These are phyloP conservation scores for Fusarium staphyleae DNA, from an alignment of 2,329 filamentous ascomycete genomes.

Conservation along the genomic window DNA sequence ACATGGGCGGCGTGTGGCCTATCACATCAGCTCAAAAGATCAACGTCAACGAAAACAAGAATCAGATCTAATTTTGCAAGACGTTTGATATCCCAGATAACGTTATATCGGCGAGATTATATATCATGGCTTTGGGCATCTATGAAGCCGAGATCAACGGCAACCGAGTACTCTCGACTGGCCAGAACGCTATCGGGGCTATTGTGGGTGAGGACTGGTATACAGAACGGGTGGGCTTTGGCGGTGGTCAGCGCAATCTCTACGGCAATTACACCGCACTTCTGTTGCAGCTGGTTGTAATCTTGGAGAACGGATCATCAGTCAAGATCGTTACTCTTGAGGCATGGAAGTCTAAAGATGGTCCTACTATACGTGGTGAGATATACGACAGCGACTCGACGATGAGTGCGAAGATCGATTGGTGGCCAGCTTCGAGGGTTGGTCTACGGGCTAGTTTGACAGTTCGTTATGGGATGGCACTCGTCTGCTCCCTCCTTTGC, in stretches of 20 bases:
- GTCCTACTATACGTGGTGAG: conserved; percentile 46
- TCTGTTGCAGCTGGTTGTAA: conserved; percentile 48
- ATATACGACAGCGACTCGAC: conserved; percentile 50
- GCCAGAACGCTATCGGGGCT: conserved; percentile 46
- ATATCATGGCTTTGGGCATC: conserved; percentile 55
- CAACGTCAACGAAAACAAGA: conserved; percentile 40
- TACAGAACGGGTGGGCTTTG: conserved; percentile 45
- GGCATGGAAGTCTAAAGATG: conserved; percentile 46
- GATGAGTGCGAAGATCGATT: too few relatives aligned
- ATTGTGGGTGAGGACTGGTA: conserved; percentile 60
- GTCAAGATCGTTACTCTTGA: conserved; percentile 46
- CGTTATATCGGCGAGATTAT: conserved; percentile 51
- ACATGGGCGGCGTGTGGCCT: conserved; percentile 44
- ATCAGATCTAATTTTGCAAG: conserved; percentile 46
- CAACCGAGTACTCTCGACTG: conserved; percentile 49
- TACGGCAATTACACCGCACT: conserved; percentile 50
- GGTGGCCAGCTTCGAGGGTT: too few relatives aligned
- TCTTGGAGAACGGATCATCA: conserved; percentile 41
- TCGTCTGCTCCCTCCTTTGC: too few relatives aligned
- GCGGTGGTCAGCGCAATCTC: conserved; percentile 34
- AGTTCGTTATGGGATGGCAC: too few relatives aligned
- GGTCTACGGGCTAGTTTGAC: too few relatives aligned
- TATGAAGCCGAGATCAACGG: conserved; percentile 59
- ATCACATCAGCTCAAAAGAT: conserved; percentile 44
- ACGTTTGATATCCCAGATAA: conserved; percentile 39